Evolutionary conservation across 1,139 yeast genomes (phyloP).

Genomic region (Williopsis jadinii): DNA sequence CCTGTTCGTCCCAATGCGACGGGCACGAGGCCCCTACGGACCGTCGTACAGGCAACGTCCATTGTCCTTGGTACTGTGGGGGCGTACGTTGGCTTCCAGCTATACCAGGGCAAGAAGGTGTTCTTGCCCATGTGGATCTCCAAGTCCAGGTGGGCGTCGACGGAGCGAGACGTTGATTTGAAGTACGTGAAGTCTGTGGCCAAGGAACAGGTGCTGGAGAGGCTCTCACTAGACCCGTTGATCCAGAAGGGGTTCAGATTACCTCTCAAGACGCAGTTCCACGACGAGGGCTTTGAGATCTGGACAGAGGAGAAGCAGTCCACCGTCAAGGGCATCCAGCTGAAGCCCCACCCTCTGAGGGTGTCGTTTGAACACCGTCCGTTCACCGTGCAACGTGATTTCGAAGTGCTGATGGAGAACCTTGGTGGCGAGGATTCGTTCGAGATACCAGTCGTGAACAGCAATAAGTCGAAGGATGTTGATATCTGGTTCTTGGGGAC

Average conservation of each 20-base stretch:
- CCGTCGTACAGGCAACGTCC: constrained; percentile 3
- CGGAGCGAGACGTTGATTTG: background rate
- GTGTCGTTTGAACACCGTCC: constrained; percentile 9
- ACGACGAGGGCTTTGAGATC: constrained; percentile 15
- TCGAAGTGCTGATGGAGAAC: constrained; percentile 17
- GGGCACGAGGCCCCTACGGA: constrained; percentile 1
- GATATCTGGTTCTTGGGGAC: constrained; percentile 20
- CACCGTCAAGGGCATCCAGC: constrained; percentile 17
- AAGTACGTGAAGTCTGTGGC: constrained; percentile 13
- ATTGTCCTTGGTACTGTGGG: constrained; percentile 8
- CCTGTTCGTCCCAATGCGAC: constrained; percentile 3
- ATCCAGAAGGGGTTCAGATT: constrained; percentile 16
- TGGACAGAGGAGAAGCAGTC: constrained; percentile 18
- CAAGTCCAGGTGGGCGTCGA: constrained; percentile 12
- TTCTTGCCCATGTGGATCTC: constrained; percentile 18
- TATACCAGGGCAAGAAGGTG: constrained; percentile 6
- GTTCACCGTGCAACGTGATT: constrained; percentile 8
- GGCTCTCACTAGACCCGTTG: constrained; percentile 13
- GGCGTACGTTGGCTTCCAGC: constrained; percentile 5
- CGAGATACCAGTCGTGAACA: constrained; percentile 17
- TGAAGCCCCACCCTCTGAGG: constrained; percentile 10
- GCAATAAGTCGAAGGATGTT: constrained; percentile 9
- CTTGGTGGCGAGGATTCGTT: constrained; percentile 17
- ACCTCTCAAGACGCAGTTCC: constrained; percentile 13
- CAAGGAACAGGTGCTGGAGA: constrained; percentile 19